Evolutionary conservation across 495 filamentous ascomycete genomes (phyloP).

Genomic region (Lindgomyces ingoldianus): DNA sequence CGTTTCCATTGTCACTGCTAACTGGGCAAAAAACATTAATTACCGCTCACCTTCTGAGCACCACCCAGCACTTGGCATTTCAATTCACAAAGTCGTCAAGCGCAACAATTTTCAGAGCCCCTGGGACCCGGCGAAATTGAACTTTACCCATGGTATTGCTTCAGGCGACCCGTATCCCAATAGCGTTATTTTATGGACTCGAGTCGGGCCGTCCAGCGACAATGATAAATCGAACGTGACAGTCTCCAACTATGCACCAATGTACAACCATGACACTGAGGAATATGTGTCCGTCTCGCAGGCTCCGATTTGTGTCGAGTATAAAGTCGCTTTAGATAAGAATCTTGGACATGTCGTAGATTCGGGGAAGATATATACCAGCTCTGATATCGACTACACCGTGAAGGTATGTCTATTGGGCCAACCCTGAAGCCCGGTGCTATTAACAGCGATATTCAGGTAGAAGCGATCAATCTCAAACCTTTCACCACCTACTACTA

Average conservation of each 20-base stretch:
- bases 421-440: no score
- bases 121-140: slow-evolving; percentile 51
- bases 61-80: slow-evolving; percentile 59
- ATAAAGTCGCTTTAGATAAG: slow-evolving; percentile 50
- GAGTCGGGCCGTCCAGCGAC: slow-evolving; percentile 57
- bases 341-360: slow-evolving; percentile 44
- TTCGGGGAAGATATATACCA: slow-evolving; percentile 59
- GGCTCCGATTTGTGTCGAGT: slow-evolving; percentile 62
- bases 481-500: slow-evolving; percentile 61
- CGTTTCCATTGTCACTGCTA: slow-evolving; percentile 32
- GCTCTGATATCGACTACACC: slow-evolving; percentile 68
- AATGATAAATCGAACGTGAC: slow-evolving; percentile 60
- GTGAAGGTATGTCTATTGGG: slow-evolving; percentile 54
- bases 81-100: slow-evolving; percentile 53
- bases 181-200: slow-evolving; percentile 68
- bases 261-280: slow-evolving; percentile 60
- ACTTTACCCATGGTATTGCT: slow-evolving; percentile 71
- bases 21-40: slow-evolving; percentile 55
- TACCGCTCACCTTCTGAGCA: slow-evolving; percentile 60
- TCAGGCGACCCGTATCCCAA: slow-evolving; percentile 66
- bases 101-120: slow-evolving; percentile 46
- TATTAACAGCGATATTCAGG: slow-evolving; percentile 39
- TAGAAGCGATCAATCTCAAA: slow-evolving; percentile 60
- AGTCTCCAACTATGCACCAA: slow-evolving; percentile 54
- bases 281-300: slow-evolving; percentile 55